Evolutionary conservation across 306 rosid genomes (phyloP), one percentile per base, ranked within the genome.

Genomic region (Carpinus viminea): DNA sequence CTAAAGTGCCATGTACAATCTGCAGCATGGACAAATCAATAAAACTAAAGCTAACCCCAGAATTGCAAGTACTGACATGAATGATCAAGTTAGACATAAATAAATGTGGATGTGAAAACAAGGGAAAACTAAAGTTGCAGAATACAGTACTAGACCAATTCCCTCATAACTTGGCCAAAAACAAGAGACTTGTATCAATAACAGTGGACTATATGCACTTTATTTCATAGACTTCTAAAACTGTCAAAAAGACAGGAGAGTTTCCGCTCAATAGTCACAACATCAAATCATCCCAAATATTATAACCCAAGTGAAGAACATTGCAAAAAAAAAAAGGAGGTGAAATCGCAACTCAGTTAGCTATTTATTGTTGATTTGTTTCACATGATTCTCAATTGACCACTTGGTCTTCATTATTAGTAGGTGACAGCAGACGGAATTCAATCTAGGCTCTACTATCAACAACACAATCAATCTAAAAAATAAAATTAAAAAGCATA

Each of bases 1-100:
- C 97, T 76, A 96, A 80, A 55, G 85, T 89, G 53, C 86, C 94
- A 69, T 73, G 83, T 61, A 93, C 96, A 86, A 96, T 90, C 99
- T 96, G 80, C 84, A 76, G 43, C 64, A 68, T 54, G 66, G 76
- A 78, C 28, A 72, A 73, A 76, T 11, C 55, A 76, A 76, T 74
- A 79, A 74, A 74, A 74, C 68, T 20, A 79, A 28, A 60, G 56
- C 66, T 59, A 4, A 68, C 17, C 50, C 24, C n/a, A 36, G 38
- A 73, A 66, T 31, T 59, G 21, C 53, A 71, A 59, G 60, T 43
- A 45, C 50, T 4, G 50, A 68, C 28, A n/a, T 0, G 13, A 64
- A 15, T 9, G 12, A 64, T 34, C 36, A 17, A 36, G 47, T 0
- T 7, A 0, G 3, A 31, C 70, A 64, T 17, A 68, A 68, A 38